Evolutionary conservation across 768 basidiomycete genomes (phyloP).

Genomic region (Hypholoma fasciculare): DNA sequence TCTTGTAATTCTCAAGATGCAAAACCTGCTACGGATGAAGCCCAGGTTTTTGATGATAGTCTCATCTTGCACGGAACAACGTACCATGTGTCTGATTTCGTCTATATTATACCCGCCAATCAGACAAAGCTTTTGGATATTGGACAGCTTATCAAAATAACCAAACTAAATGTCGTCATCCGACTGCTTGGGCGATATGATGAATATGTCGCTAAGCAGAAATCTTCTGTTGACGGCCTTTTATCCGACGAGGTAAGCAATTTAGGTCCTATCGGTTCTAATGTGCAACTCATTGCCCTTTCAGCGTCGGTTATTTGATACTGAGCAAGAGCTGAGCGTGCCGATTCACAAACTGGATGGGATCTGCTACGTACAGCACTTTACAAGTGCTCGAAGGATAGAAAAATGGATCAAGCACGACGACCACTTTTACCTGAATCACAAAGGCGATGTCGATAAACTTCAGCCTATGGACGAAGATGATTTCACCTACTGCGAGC

Average conservation of each 20-base stretch:
- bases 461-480: slow-evolving; percentile 19
- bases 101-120: slow-evolving; percentile 47
- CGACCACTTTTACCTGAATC: slow-evolving; percentile 60
- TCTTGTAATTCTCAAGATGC: slow-evolving; percentile 42
- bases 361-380: slow-evolving; percentile 47
- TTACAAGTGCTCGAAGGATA: slow-evolving; percentile 32
- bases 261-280: slow-evolving; percentile 19
- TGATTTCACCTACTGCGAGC: slow-evolving; percentile 35
- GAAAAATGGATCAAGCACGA: slow-evolving; percentile 50
- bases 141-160: slow-evolving; percentile 53
- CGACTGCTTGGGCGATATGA: slow-evolving; percentile 48
- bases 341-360: slow-evolving; percentile 49
- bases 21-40: slow-evolving; percentile 18
- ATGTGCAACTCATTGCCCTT: not conserved
- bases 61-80: slow-evolving; percentile 35
- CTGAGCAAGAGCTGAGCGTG: slow-evolving; percentile 26
- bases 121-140: slow-evolving; percentile 41
- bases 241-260: slow-evolving; percentile 43
- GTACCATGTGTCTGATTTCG: slow-evolving; percentile 63
- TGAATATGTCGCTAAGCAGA: slow-evolving; percentile 27
- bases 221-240: slow-evolving; percentile 6
- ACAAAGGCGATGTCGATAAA: slow-evolving; percentile 21
- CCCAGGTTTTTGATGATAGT: slow-evolving; percentile 34
- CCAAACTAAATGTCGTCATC: slow-evolving; percentile 33
- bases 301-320: slow-evolving; percentile 45